These are phyloP conservation scores for Colletotrichum sp. DNA, from an alignment of 2,329 filamentous ascomycete species.

Conservation along the genomic window DNA sequence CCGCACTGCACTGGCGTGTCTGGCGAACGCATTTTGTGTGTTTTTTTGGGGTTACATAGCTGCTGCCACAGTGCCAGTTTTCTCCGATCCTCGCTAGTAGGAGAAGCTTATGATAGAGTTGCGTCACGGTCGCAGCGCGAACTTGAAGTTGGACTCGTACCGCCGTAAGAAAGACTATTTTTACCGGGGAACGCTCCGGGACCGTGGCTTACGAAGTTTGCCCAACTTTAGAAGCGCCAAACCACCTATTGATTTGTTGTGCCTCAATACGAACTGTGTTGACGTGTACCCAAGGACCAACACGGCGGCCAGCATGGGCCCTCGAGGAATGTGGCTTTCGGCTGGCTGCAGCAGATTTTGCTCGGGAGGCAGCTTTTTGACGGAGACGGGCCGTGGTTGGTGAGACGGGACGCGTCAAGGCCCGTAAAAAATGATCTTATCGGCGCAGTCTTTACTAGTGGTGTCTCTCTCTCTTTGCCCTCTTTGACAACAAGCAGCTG, in stretches of 20 bases:
- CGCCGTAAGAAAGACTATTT: neutral
- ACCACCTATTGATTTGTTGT: neutral
- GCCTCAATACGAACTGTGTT: neutral
- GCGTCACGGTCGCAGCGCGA: neutral
- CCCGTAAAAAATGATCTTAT: neutral
- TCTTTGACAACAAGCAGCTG: neutral
- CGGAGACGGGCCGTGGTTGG: neutral
- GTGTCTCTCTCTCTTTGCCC: neutral
- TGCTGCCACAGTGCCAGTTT: neutral
- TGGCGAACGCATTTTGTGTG: neutral
- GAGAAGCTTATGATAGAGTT: neutral
- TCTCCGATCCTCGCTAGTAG: neutral
- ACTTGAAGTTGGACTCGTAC: neutral
- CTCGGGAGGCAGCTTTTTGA: neutral
- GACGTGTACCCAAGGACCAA: neutral
- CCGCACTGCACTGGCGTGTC: neutral
- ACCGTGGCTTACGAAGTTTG: neutral
- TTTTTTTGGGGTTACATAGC: neutral
- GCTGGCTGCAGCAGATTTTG: neutral
- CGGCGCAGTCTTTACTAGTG: neutral
- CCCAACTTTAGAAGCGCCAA: neutral
- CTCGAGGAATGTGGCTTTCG: neutral
- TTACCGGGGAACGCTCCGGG: neutral
- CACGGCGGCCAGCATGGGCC: neutral
- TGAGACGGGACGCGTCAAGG: conserved; percentile 13